Evolutionary conservation across 495 filamentous ascomycete species (phyloP).

Genomic region (Hyaloscypha variabilis): DNA sequence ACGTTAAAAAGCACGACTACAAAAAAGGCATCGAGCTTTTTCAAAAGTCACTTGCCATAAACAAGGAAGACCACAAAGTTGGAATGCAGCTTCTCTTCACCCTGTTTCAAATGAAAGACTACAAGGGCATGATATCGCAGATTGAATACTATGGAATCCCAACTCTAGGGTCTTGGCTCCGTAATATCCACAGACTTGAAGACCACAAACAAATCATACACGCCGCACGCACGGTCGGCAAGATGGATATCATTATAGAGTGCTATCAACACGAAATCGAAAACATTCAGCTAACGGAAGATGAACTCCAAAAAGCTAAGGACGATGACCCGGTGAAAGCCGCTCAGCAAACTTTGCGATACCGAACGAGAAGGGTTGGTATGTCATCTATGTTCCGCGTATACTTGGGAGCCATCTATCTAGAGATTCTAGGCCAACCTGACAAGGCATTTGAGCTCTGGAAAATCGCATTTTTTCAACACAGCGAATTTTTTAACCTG

Average conservation of each 20-base stretch:
- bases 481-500: slow-evolving; percentile 20
- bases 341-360: slow-evolving; percentile 9
- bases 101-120: slow-evolving; percentile 21
- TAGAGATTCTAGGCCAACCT: slow-evolving; percentile 17
- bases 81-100: slow-evolving; percentile 15
- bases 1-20: background rate
- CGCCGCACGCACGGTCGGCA: slow-evolving; percentile 9
- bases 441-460: slow-evolving; percentile 19
- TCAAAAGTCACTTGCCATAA: slow-evolving; percentile 13
- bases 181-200: background rate
- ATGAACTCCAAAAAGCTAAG: slow-evolving; percentile 11
- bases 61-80: slow-evolving; percentile 14
- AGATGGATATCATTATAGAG: slow-evolving; percentile 11
- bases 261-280: slow-evolving; percentile 21
- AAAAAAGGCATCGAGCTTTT: slow-evolving; percentile 14
- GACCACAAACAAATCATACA: slow-evolving; percentile 13
- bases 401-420: slow-evolving; percentile 10
- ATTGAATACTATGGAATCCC: slow-evolving; percentile 15
- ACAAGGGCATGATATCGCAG: slow-evolving; percentile 10
- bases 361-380: slow-evolving; percentile 3
- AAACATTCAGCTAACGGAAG: slow-evolving; percentile 13
- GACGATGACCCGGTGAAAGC: slow-evolving; percentile 11
- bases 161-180: slow-evolving; percentile 9
- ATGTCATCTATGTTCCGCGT: slow-evolving; percentile 17
- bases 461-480: slow-evolving; percentile 17